phyloP scores from a whole-genome alignment of 2,329 filamentous ascomycete genomes.

The Camptophora hylomeconis region DNA sequence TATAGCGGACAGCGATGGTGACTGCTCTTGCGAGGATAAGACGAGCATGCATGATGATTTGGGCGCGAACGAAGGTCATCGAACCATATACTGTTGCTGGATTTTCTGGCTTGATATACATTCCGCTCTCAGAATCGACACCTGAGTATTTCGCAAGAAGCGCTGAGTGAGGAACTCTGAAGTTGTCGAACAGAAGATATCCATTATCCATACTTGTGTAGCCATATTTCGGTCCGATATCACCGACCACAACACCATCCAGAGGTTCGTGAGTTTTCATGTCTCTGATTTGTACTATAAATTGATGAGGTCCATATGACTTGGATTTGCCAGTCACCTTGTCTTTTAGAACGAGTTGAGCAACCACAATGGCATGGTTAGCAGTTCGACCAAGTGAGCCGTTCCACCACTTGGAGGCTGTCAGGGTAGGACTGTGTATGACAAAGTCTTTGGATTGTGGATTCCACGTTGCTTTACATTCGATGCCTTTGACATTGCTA shows the following conservation, averaged over 20 bases:
- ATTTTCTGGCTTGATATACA: constrained; percentile 33
- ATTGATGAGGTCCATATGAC: constrained; percentile 39
- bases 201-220: constrained; percentile 41
- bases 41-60: constrained; percentile 32
- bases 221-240: constrained; percentile 43
- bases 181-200: constrained; percentile 40
- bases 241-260: constrained; percentile 37
- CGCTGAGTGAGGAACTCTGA: constrained; percentile 34
- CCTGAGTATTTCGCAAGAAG: constrained; percentile 37
- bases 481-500: constrained; percentile 38
- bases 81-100: constrained; percentile 39
- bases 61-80: constrained; percentile 33
- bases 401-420: constrained; percentile 44
- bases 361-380: constrained; percentile 43
- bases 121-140: constrained; percentile 33
- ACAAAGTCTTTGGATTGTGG: constrained; percentile 32
- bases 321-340: constrained; percentile 21
- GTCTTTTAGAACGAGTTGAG: constrained; percentile 35
- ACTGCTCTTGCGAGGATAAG: constrained; percentile 40
- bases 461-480: constrained; percentile 37
- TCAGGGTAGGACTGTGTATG: constrained; percentile 38
- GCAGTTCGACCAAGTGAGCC: constrained; percentile 39
- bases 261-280: constrained; percentile 35
- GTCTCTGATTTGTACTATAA: constrained; percentile 40
- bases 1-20: constrained; percentile 39